Base-by-base conservation (phyloP, 2,329 filamentous ascomycete species). In the Trichoderma gracile region DNA sequence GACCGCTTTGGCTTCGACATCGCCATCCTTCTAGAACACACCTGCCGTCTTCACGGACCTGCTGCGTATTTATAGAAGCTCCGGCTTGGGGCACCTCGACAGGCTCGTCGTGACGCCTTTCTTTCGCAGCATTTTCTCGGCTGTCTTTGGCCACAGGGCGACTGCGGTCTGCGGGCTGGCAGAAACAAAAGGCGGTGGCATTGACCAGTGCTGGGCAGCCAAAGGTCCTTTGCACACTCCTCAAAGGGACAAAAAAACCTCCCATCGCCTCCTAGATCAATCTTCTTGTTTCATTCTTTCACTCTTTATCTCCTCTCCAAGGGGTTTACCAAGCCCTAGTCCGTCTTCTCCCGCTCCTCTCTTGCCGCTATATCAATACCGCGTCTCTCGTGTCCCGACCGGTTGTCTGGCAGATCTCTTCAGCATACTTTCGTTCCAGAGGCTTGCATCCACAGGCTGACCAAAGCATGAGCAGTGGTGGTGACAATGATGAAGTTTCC, bases 381-480 rank as follows among this genome's bases (percentile, higher is more conserved):
- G 33, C 33, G 38, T 53, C 27, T 40, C 49, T 65, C 33, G 49
- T 30, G 9, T 50, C 42, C 4, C 43, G 23, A 46, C 15, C 14
- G 25, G 23, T 19, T 52, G 49, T 9, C 46, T 25, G 25, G 49
- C 12, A 19, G 17, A 53, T 17, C 53, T n/a, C n/a, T 14, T 19
- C 7, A 40, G 12, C 42, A 40, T 47, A 27, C 10, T 54, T 54
- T 59, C 10, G 45, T 7, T 56, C 55, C 46, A 23, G 10, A 43
- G n/a, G 21, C 23, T 17, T 12, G n/a, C 25, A 40, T 17, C 19
- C 69, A 59, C 65, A 72, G 30, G 67, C 50, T 42, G 54, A 62
- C 64, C 67, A 67, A 65, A 75, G 70, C 58, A 78, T 77, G 76
- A 75, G 68, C 69, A 57, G 47, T 52, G 50, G 62, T 69, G 64